These are phyloP conservation scores for Cenchrus purpureus DNA, from an alignment of 176 grass and related monocot species.

Conservation along the genomic window DNA sequence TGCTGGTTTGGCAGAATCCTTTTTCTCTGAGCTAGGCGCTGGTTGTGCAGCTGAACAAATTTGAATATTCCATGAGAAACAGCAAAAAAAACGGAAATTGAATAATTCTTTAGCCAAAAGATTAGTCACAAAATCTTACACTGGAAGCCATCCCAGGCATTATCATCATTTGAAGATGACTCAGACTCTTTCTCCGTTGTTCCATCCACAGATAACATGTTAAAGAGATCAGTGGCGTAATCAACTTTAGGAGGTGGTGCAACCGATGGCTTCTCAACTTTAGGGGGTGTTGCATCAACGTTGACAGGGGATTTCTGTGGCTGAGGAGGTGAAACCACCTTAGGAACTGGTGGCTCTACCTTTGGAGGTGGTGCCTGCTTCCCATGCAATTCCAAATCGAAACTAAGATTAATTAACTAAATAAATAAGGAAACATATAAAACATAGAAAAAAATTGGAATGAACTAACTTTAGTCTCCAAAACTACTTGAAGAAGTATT, in stretches of 20 bases:
- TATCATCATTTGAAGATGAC: constrained; percentile 73
- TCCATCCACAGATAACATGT: constrained; percentile 83
- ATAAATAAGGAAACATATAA: neutral
- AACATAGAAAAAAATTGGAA: constrained; percentile 8
- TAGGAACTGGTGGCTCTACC: constrained; percentile 59
- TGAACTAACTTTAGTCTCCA: neutral
- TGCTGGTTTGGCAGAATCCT: constrained; percentile 60
- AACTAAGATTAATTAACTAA: constrained; percentile 35
- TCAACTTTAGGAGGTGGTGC: constrained; percentile 82
- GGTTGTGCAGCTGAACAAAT: constrained; percentile 72
- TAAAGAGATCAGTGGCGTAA: constrained; percentile 91
- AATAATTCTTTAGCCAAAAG: constrained; percentile 18
- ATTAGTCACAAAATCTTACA: constrained; percentile 62
- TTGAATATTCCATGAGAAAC: constrained; percentile 31
- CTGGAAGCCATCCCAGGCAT: constrained; percentile 88
- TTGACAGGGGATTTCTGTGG: constrained; percentile 53
- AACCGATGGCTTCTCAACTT: constrained; percentile 49
- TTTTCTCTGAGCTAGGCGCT: constrained; percentile 62
- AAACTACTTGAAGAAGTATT: constrained; percentile 13
- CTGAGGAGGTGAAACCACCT: constrained; percentile 59
- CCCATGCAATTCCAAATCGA: constrained; percentile 17
- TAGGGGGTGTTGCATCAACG: constrained; percentile 47
- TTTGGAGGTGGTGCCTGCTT: constrained; percentile 66
- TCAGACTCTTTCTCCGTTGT: constrained; percentile 67
- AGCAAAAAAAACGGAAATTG: constrained; percentile 24